These are phyloP conservation scores for Penicillium angulare DNA, from an alignment of 495 filamentous ascomycete species.

Conservation along the genomic window DNA sequence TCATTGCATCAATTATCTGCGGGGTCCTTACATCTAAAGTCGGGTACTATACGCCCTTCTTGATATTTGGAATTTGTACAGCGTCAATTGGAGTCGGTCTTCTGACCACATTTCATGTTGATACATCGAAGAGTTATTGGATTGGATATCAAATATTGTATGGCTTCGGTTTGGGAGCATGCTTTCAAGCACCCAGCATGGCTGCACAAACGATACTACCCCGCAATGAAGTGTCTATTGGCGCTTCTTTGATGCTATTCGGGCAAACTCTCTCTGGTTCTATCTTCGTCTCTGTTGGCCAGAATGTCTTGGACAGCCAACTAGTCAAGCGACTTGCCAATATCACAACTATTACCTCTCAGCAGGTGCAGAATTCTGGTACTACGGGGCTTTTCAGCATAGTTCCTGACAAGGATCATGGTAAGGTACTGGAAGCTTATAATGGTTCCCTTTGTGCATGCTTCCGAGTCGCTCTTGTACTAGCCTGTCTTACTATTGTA, in stretches of 20 bases:
- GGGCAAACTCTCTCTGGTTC: slow-evolving; percentile 39
- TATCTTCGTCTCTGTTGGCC: slow-evolving; percentile 34
- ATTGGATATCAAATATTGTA: slow-evolving; percentile 36
- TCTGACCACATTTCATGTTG: slow-evolving; percentile 25
- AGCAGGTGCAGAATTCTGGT: background rate
- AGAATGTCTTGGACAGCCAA: slow-evolving; percentile 31
- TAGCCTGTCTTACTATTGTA: slow-evolving; percentile 45
- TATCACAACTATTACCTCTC: background rate
- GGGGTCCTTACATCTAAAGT: slow-evolving; percentile 19
- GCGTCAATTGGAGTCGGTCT: slow-evolving; percentile 33
- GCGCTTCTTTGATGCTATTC: slow-evolving; percentile 38
- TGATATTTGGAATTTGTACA: slow-evolving; percentile 25
- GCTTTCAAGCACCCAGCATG: slow-evolving; percentile 31
- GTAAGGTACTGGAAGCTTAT: slow-evolving; percentile 47
- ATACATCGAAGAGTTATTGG: slow-evolving; percentile 23
- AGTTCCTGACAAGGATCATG: background rate
- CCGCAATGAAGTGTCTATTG: slow-evolving; percentile 32
- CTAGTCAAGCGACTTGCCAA: slow-evolving; percentile 6
- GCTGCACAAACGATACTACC: slow-evolving; percentile 40
- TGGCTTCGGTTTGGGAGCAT: slow-evolving; percentile 39
- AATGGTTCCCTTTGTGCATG: slow-evolving; percentile 50
- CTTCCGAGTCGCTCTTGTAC: slow-evolving; percentile 47
- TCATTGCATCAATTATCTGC: slow-evolving; percentile 8
- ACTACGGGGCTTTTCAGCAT: background rate
- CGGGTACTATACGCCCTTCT: slow-evolving; percentile 42